phyloP scores from a whole-genome alignment of 257 asterid genomes.

The Gardenia jasminoides region DNA sequence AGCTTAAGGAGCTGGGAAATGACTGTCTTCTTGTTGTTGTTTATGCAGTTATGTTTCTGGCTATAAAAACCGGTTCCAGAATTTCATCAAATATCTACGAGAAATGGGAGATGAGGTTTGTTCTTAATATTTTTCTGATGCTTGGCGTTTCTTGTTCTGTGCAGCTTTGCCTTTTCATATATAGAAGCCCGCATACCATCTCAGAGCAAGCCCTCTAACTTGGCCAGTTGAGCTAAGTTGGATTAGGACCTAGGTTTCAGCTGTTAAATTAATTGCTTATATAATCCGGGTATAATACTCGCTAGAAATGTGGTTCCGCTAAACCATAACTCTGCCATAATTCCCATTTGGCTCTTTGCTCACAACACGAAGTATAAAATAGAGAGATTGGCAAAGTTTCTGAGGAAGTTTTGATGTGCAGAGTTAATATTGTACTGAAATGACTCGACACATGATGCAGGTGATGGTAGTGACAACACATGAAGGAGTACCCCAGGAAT shows the following conservation, averaged over 20 bases:
- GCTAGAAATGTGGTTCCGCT: background rate
- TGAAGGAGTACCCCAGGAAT: conserved; percentile 95
- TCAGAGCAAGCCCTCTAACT: background rate
- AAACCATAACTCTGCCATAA: background rate
- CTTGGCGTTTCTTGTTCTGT: background rate
- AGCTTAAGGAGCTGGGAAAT: conserved; percentile 8
- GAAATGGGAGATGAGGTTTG: conserved; percentile 99
- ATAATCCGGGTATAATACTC: background rate
- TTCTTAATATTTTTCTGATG: conserved; percentile 3
- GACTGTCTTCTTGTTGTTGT: conserved; percentile 21
- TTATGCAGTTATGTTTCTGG: conserved; percentile 91
- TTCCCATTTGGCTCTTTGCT: background rate
- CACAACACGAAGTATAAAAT: background rate
- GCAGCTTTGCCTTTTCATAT: background rate
- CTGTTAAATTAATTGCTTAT: conserved; percentile 3
- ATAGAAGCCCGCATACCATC: background rate
- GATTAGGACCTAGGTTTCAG: background rate
- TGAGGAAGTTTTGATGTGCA: background rate
- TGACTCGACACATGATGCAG: conserved; percentile 38
- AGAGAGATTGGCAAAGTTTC: background rate
- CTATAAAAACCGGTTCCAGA: conserved; percentile 96
- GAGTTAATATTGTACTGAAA: conserved; percentile 14
- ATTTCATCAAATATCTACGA: conserved; percentile 86
- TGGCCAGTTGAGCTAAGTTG: background rate
- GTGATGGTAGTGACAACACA: conserved; percentile 99